Evolutionary conservation across 2,329 filamentous ascomycete species (phyloP).

Genomic region (Xylaria sp.): DNA sequence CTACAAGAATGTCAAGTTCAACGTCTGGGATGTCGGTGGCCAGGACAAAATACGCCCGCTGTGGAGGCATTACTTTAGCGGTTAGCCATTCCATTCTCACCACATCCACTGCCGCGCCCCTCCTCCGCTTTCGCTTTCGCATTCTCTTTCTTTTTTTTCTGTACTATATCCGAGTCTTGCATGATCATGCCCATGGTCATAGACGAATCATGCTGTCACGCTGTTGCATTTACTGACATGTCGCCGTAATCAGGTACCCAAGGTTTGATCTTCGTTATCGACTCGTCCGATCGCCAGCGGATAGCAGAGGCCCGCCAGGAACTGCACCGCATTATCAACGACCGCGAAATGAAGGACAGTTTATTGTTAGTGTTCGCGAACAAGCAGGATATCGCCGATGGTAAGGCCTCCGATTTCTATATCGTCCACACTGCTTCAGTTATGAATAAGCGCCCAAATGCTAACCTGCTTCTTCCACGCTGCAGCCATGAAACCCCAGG

Average conservation of each 20-base stretch:
- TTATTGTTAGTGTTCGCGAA: conserved; percentile 94
- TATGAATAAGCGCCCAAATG: neutral
- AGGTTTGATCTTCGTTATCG: conserved; percentile 97
- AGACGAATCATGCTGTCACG: neutral
- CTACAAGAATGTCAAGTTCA: conserved; percentile 99
- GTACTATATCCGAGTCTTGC: neutral
- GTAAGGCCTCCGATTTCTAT: conserved; percentile 37
- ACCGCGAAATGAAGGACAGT: conserved; percentile 95
- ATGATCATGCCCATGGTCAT: neutral
- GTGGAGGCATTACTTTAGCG: conserved; percentile 95
- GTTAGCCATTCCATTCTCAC: conserved; percentile 39
- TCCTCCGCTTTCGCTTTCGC: too few relatives aligned
- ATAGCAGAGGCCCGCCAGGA: conserved; percentile 92
- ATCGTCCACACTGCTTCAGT: neutral
- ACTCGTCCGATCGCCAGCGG: conserved; percentile 84
- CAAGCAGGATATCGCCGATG: conserved; percentile 90
- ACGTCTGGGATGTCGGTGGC: conserved; percentile 97
- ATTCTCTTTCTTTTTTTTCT: neutral
- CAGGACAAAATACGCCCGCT: conserved; percentile 98
- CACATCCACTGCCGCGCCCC: too few relatives aligned
- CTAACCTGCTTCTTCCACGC: conserved; percentile 9
- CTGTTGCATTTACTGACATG: conserved; percentile 9
- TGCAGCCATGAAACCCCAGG: conserved; percentile 70
- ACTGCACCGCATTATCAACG: conserved; percentile 94
- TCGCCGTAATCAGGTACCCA: conserved; percentile 65